Evolutionary conservation across 1,139 yeast species (phyloP), one percentile per base, ranked within the genome.

Genomic region (Zygosaccharomyces pseudobailii): DNA sequence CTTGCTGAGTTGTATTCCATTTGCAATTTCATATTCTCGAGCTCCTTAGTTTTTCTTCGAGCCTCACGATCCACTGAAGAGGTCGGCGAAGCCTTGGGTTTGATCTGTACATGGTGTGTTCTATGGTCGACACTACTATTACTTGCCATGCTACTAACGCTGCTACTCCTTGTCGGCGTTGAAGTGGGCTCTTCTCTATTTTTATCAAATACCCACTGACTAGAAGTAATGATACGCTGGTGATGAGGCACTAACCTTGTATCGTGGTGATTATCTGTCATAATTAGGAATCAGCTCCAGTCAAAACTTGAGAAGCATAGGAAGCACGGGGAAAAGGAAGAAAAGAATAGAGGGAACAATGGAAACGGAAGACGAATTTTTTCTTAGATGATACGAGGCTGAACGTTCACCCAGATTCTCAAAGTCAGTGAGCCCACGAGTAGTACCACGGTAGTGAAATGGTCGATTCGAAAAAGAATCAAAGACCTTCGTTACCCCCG

Each of bases 141-240:
- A 25, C 27, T 5, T 13, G 36, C 30, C 36, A 33, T 19, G 17
- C 22, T 40, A 10, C 32, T 2, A 6, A 19, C 37, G 20, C 37
- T 32, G 17, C 36, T 40, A n/a, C 36, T 32, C 8, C 23, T 13
- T 19, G 47, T 32, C 10, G 27, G 24, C 22, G 43, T 21, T 30
- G 41, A 24, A 6, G 25, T 19, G 4, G 37, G 19, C 10, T 40
- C 42, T 27, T 44, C 41, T 19, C 27, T 44, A 31, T 36, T 45
- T 38, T 45, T 45, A 17, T 47, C 61, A 52, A 43, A 51, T 52
- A 43, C 58, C 64, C 49, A 52, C 54, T 50, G 57, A 40, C 47
- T 55, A 48, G 49, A 58, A 40, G 51, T 51, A 20, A 52, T 36
- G 45, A 59, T 53, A 42, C 57, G 48, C 50, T 49, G 53, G 52